Evolutionary conservation across 208 protist genomes (phyloP).

Genomic region (Trypanosoma melophagium): DNA sequence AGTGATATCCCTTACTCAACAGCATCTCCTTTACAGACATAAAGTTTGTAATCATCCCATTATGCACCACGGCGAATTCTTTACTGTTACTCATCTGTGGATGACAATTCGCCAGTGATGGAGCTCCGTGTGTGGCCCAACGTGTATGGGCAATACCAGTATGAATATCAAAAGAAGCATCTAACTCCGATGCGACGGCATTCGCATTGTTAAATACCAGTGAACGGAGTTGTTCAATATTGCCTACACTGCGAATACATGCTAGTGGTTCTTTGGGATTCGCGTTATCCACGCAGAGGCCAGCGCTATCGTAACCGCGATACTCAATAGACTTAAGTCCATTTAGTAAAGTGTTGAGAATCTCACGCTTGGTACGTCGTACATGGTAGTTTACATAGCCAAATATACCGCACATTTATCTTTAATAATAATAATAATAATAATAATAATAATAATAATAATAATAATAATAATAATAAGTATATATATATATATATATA

Average conservation of each 20-base stretch:
- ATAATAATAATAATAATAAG: too few species aligned
- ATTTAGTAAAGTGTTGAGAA: constrained; percentile 72
- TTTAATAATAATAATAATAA: too few species aligned
- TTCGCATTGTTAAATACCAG: constrained; percentile 23
- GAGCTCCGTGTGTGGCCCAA: constrained; percentile 97
- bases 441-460: too few species aligned
- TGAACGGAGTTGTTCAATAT: constrained; percentile 68
- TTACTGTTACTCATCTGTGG: constrained; percentile 82
- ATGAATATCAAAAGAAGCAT: constrained; percentile 39
- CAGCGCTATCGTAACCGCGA: constrained; percentile 95
- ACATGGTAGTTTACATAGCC: constrained; percentile 68
- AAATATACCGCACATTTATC: constrained; percentile 90
- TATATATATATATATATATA: too few species aligned
- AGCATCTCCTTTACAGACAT: constrained; percentile 76
- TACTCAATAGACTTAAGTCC: constrained; percentile 94
- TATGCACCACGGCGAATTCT: constrained; percentile 92
- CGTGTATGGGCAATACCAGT: constrained; percentile 95
- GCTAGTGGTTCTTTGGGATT: constrained; percentile 19
- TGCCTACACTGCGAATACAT: constrained; percentile 81
- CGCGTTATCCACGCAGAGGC: constrained; percentile 69
- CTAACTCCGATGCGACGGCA: constrained; percentile 26
- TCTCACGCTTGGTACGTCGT: constrained; percentile 38
- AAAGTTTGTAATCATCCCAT: constrained; percentile 96
- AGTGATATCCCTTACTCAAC: constrained; percentile 69
- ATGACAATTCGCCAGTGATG: constrained; percentile 93